Evolutionary conservation across 23 red algal genomes (phyloP).

Genomic region (Gracilaria vermiculophylla): DNA sequence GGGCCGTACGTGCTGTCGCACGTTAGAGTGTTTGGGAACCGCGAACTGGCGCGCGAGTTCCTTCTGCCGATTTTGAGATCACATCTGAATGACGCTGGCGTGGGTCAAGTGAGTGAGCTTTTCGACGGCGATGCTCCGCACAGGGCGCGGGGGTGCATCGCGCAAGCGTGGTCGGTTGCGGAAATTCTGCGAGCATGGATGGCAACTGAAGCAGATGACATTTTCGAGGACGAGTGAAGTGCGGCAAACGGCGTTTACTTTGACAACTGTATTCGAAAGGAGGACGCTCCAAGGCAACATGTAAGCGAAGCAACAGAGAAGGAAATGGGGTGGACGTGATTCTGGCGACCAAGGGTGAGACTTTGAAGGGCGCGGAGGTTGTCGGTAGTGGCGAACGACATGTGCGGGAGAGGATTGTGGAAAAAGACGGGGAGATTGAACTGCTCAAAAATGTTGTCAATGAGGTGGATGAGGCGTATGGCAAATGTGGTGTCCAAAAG

Average conservation of each 20-base stretch:
- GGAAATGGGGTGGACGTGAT: background rate
- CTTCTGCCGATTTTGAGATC: conserved; percentile 51
- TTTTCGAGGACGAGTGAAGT: background rate
- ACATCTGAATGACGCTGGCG: conserved; percentile 56
- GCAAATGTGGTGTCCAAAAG: background rate
- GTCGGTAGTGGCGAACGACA: conserved; percentile 55
- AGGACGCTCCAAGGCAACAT: conserved; percentile 1
- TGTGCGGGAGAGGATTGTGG: conserved; percentile 40
- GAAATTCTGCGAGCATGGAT: conserved; percentile 56
- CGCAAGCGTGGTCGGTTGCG: conserved; percentile 68
- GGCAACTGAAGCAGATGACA: conserved; percentile 42
- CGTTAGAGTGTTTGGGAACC: conserved; percentile 47
- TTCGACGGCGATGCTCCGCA: conserved; percentile 62
- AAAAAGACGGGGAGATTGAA: conserved; percentile 23
- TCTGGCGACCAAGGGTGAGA: background rate
- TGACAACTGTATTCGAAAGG: background rate
- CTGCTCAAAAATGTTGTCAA: conserved; percentile 6
- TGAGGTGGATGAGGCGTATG: background rate
- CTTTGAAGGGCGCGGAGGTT: background rate
- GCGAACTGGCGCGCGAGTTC: conserved; percentile 35
- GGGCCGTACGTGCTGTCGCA: conserved; percentile 55
- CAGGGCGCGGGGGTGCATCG: conserved; percentile 51
- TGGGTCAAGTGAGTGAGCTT: conserved; percentile 51
- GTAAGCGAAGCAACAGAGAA: background rate
- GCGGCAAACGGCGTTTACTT: background rate